Evolutionary conservation across 164 flowering plant genomes (phyloP).

Genomic region (Dillenia turbinata): DNA sequence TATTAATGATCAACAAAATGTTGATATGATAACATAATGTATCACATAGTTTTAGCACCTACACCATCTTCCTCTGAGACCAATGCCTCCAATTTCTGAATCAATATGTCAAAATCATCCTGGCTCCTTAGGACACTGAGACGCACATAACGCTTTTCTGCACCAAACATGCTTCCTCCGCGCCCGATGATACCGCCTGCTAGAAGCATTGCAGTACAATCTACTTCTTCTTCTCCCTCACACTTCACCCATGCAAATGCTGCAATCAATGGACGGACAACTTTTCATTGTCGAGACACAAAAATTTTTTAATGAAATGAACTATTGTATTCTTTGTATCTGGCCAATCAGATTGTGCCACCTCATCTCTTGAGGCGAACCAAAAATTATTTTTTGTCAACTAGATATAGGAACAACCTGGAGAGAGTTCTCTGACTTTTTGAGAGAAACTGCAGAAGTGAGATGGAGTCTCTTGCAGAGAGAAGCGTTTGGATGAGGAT

Average conservation of each 20-base stretch:
- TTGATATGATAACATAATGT: too few relatives aligned
- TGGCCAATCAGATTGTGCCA: too few relatives aligned
- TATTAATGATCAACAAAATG: too few relatives aligned
- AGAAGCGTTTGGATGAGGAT: not conserved
- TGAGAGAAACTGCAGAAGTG: not conserved
- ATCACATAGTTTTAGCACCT: too few relatives aligned
- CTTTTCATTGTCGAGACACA: not conserved
- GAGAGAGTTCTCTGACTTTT: not conserved
- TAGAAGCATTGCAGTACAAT: not conserved
- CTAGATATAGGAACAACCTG: not conserved
- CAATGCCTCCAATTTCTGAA: not conserved
- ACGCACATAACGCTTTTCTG: not conserved
- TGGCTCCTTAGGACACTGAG: conserved; percentile 2
- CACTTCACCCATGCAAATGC: conserved; percentile 10
- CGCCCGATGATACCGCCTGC: conserved; percentile 1
- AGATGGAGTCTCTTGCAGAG: not conserved
- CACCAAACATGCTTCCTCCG: not conserved
- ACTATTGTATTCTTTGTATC: too few relatives aligned
- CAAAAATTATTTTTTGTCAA: not conserved
- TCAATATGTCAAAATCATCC: conserved; percentile 4
- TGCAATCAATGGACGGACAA: not conserved
- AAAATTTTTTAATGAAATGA: too few relatives aligned
- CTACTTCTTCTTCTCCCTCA: conserved; percentile 1
- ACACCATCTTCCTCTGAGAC: not conserved
- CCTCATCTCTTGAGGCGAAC: not conserved